Base-by-base conservation (phyloP, 2,329 filamentous ascomycete species). In the Ophiostoma triangulosporum region DNA sequence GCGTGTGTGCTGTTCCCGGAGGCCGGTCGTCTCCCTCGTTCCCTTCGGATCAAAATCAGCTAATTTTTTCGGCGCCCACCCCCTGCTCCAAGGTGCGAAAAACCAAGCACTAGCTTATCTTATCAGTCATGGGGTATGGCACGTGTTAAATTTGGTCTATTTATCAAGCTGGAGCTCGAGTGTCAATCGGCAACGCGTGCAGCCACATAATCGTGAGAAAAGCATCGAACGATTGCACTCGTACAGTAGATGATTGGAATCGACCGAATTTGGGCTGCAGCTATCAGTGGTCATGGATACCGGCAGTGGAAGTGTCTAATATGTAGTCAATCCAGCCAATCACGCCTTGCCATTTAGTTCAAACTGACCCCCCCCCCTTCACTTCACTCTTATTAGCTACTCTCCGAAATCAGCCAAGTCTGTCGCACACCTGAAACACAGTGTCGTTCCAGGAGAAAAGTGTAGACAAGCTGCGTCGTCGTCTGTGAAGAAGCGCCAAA, bases 351-450 rank as follows among this genome's bases (percentile, higher is more conserved):
- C 7, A 46, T 29, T 17, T 12, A 31, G 15, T 27, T 8, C 40
- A 17, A 46, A 17, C 11, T 29, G 11, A 7, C n/a, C 26, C 6
- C 26, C 15, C 43, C 7, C 12, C n/a, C 43, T 46, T 17, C 26
- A 15, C 38, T 24, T 15, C 43, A 6, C 43, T 27, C 17, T 46
- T n/a, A n/a, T n/a, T n/a, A n/a, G n/a, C n/a, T n/a, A n/a, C n/a
- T n/a, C n/a, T n/a, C n/a, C n/a, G n/a, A n/a, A 17, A 45, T 29
- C 43, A 36, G 38, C 17, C 50, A 24, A 15, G 61, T 69, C 65
- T 71, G 69, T 60, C 61, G 64, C 72, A 74, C 59, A 54, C 62
- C 66, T 75, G 73, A 75, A 75, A 75, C 73, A 60, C 57, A 26
- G 50, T 49, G 38, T 49, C 51, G 54, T 58, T 58, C 49, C 56